A percentile compares a stretch with the other conserved stretches of the same genome.
These are phyloP conservation scores for Tuber indicum DNA, from an alignment of 495 filamentous ascomycete genomes.

Conservation along the genomic window DNA sequence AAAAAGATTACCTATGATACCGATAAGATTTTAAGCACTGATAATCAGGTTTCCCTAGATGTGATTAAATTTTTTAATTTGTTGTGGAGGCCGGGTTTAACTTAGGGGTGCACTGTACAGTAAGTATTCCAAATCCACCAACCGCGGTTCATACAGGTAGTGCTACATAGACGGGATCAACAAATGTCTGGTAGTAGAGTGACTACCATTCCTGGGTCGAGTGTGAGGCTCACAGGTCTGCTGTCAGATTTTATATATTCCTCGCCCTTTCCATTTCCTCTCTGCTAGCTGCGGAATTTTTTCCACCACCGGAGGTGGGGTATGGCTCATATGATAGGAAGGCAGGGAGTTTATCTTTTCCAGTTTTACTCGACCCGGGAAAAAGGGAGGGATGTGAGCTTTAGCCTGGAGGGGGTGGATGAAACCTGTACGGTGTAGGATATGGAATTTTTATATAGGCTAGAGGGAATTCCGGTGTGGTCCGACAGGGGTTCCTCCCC, in stretches of 20 bases:
- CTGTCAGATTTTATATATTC: constrained; percentile 4
- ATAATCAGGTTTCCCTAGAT: too few species aligned
- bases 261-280: background rate
- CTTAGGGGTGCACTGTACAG: too few species aligned
- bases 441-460: background rate
- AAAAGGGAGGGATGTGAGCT: background rate
- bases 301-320: background rate
- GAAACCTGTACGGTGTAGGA: background rate
- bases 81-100: too few species aligned
- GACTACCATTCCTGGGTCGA: constrained; percentile 10
- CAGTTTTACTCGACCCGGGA: background rate
- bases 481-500: background rate
- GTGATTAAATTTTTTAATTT: too few species aligned
- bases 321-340: background rate
- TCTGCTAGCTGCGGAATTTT: background rate
- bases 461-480: background rate
- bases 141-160: background rate
- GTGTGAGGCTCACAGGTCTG: constrained; percentile 16
- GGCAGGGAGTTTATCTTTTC: background rate
- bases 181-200: constrained; percentile 15
- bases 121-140: background rate
- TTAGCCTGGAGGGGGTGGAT: background rate
- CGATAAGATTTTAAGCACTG: too few species aligned
- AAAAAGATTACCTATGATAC: too few species aligned
- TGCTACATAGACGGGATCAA: constrained; percentile 13